phyloP scores from a whole-genome alignment of 305 asterid genomes.

The Fraxinus nigra region DNA sequence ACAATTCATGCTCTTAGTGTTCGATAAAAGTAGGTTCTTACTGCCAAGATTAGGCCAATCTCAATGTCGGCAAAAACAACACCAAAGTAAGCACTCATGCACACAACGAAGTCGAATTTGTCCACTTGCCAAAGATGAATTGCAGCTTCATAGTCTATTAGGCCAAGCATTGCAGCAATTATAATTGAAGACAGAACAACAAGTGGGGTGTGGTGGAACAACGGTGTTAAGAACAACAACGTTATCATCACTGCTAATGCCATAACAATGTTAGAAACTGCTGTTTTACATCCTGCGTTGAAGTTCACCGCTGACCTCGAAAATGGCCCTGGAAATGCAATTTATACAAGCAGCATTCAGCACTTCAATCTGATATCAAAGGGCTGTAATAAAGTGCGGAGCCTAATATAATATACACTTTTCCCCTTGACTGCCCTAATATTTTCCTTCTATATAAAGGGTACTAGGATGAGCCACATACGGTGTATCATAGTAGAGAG shows the following conservation, averaged over 20 bases:
- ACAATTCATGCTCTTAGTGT: not conserved
- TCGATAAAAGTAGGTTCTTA: constrained; percentile 27
- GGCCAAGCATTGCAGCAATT: constrained; percentile 91
- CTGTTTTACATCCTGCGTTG: constrained; percentile 95
- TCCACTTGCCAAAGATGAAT: constrained; percentile 85
- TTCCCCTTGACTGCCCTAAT: not conserved
- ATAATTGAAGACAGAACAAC: constrained; percentile 87
- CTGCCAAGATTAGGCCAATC: constrained; percentile 75
- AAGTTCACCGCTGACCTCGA: constrained; percentile 94
- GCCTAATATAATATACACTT: not conserved
- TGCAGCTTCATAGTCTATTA: constrained; percentile 83
- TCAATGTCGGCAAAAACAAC: constrained; percentile 76
- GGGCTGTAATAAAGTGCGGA: not conserved
- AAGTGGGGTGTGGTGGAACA: constrained; percentile 83
- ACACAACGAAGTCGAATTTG: constrained; percentile 83
- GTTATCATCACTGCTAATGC: constrained; percentile 86
- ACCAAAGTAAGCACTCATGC: constrained; percentile 77
- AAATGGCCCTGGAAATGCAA: constrained; percentile 64
- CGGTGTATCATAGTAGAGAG: not conserved
- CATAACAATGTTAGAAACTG: constrained; percentile 93
- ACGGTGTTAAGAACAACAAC: constrained; percentile 64
- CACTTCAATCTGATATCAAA: not conserved
- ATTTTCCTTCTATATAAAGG: not conserved
- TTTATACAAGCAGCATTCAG: not conserved
- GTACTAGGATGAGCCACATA: not conserved